Percentiles rank a stretch among this genome's conserved stretches.
Conservation (phyloP, 2,329 filamentous ascomycete species). For the Fusarium concolor region DNA sequence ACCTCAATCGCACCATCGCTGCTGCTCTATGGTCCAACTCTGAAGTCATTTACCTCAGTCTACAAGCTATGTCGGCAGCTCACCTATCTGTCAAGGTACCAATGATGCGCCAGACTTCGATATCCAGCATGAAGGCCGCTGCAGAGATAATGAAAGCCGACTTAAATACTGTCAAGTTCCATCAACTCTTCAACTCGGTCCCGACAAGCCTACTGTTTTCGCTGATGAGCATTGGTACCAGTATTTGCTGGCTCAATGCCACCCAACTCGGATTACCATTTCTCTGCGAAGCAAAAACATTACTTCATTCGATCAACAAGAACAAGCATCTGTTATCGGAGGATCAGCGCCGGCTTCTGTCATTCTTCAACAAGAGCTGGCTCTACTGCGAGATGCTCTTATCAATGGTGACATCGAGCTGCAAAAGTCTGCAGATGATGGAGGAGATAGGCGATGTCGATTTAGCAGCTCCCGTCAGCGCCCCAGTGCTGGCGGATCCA, state of each 20-base stretch:
- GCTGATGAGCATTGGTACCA: neutral
- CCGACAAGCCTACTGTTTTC: neutral
- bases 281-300: neutral
- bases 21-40: neutral
- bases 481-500: neutral
- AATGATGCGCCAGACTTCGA: neutral
- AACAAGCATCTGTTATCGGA: neutral
- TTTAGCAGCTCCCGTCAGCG: neutral
- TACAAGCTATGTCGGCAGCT: neutral
- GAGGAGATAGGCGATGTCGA: neutral
- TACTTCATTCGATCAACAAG: neutral
- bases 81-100: neutral
- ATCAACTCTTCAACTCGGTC: neutral
- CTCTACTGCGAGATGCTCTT: neutral
- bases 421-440: neutral
- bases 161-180: neutral
- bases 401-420: neutral
- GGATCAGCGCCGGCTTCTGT: neutral
- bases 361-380: neutral
- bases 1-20: neutral
- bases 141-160: neutral
- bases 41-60: neutral
- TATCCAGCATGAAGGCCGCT: neutral
- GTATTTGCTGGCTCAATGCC: neutral
- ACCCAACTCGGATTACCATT: neutral